Percentiles rank a stretch among this genome's conserved stretches.
Evolutionary conservation across 495 filamentous ascomycete genomes (phyloP).

Genomic region (Filosporella fistucella): DNA sequence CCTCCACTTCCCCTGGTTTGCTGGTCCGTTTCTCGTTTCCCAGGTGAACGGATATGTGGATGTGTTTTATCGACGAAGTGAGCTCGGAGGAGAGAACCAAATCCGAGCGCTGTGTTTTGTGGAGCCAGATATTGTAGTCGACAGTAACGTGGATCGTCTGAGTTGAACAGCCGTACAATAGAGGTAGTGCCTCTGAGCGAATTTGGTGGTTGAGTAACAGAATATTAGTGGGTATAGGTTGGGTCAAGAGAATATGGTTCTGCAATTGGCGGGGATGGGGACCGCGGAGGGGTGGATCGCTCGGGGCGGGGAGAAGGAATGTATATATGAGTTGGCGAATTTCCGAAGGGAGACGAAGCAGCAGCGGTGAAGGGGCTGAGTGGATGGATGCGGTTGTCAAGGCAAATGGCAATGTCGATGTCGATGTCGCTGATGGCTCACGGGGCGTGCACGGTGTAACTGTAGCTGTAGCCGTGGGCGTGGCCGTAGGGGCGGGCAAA

Average conservation of each 20-base stretch:
- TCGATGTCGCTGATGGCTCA: neutral
- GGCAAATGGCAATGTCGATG: neutral
- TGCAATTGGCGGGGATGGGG: constrained; percentile 20
- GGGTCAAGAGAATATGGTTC: constrained; percentile 9
- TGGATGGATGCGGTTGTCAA: neutral
- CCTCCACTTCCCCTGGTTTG: constrained; percentile 5
- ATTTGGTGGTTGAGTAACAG: constrained; percentile 20
- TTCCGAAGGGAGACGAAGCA: constrained; percentile 21
- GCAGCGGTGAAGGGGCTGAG: neutral
- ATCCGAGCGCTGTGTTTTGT: constrained; percentile 13
- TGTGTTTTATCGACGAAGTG: constrained; percentile 9
- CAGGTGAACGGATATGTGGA: constrained; percentile 12
- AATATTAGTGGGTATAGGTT: constrained; percentile 8
- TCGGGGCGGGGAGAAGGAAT: constrained; percentile 8
- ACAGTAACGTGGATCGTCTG: constrained; percentile 13
- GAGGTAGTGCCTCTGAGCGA: constrained; percentile 13
- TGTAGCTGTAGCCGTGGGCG: no score
- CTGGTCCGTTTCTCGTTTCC: constrained; percentile 14
- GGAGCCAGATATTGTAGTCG: constrained; percentile 20
- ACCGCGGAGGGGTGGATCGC: constrained; percentile 9
- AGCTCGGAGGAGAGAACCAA: constrained; percentile 8
- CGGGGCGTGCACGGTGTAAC: no score
- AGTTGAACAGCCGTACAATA: constrained; percentile 12
- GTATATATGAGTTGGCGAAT: constrained; percentile 20
- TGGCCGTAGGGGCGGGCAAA: neutral